Evolutionary conservation across 371 early-diverging fungal species (phyloP).

Genomic region (Mortierella sp.): DNA sequence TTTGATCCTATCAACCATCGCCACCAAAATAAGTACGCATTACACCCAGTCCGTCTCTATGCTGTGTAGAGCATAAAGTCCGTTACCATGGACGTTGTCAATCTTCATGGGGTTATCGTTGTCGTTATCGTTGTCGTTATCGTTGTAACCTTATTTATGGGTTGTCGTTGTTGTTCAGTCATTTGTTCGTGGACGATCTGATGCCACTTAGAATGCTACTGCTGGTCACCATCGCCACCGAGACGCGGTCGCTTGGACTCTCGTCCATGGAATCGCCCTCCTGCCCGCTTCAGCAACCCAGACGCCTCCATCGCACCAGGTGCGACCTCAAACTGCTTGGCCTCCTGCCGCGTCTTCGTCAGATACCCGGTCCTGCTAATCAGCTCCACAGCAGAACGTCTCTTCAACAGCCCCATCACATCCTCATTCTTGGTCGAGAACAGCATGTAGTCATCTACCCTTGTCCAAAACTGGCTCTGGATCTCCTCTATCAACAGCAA

Average conservation of each 20-base stretch:
- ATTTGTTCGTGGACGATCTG: too few species aligned
- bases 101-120: too few species aligned
- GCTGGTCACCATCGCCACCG: background rate
- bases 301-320: background rate
- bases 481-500: constrained; percentile 18
- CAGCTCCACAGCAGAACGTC: constrained; percentile 20
- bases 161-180: too few species aligned
- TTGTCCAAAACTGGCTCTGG: constrained; percentile 36
- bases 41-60: background rate
- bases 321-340: constrained; percentile 15
- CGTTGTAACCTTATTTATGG: too few species aligned
- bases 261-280: background rate
- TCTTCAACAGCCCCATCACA: constrained; percentile 9
- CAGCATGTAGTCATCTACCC: constrained; percentile 29
- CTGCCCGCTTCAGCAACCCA: constrained; percentile 9
- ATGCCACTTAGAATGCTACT: too few species aligned
- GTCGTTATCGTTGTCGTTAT: too few species aligned
- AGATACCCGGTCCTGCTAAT: constrained; percentile 23
- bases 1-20: background rate
- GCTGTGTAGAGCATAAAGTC: background rate
- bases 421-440: constrained; percentile 16
- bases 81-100: too few species aligned
- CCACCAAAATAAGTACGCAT: background rate
- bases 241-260: background rate
- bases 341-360: constrained; percentile 27